phyloP scores from a whole-genome alignment of 2,329 filamentous ascomycete species.

The Botrytis hyacinthi region DNA sequence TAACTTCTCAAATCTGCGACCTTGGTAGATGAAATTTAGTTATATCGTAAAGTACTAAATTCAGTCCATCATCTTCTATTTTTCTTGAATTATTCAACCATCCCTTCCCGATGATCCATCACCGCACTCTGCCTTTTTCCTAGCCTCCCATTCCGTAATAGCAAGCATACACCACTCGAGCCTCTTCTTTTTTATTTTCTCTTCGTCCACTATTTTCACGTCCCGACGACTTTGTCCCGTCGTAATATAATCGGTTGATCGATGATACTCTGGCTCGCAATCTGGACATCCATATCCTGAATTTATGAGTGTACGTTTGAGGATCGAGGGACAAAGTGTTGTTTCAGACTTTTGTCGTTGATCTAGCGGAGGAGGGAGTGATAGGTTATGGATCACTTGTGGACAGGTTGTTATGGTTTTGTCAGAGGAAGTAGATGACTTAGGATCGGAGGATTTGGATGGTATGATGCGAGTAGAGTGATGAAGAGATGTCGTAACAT shows the following conservation, averaged over 20 bases:
- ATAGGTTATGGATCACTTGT: constrained; percentile 12
- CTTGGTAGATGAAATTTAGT: background rate
- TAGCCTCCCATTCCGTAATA: constrained; percentile 16
- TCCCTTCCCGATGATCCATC: background rate
- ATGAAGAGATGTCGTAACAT: constrained; percentile 10
- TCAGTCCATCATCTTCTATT: background rate
- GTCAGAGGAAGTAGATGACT: background rate
- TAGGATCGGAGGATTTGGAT: background rate
- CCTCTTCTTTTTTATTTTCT: background rate
- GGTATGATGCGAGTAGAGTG: background rate
- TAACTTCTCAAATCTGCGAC: background rate
- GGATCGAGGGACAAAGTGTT: background rate
- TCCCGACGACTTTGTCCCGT: background rate
- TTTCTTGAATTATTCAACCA: background rate
- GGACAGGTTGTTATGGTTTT: constrained; percentile 11
- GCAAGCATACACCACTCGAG: constrained; percentile 14
- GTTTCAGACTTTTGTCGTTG: background rate
- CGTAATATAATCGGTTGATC: background rate
- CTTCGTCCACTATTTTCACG: background rate
- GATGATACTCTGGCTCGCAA: constrained; percentile 17
- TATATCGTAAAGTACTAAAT: background rate
- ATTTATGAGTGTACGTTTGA: constrained; percentile 8
- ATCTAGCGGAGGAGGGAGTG: constrained; percentile 3
- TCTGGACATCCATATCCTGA: constrained; percentile 15
- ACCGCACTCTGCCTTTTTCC: background rate